Evolutionary conservation across 2,329 filamentous ascomycete species (phyloP).

Genomic region (Geosmithia morbida): DNA sequence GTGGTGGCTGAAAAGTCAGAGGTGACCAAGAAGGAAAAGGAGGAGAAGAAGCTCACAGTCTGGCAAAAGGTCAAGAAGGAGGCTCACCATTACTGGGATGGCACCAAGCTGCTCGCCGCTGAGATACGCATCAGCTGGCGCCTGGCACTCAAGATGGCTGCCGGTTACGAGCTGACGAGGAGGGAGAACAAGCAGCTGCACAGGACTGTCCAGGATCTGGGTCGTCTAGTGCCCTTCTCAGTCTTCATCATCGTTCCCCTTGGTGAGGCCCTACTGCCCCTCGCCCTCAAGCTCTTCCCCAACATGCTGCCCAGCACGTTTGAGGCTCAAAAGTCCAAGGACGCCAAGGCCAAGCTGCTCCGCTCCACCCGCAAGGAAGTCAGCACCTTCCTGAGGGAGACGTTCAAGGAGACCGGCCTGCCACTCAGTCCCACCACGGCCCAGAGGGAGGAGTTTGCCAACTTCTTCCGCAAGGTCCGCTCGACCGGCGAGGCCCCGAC

Average conservation of each 20-base stretch:
- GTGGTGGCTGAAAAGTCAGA: slow-evolving; percentile 47
- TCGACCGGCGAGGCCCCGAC: slow-evolving; percentile 84
- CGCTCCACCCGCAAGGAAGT: slow-evolving; percentile 87
- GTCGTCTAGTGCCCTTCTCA: slow-evolving; percentile 85
- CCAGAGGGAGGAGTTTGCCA: slow-evolving; percentile 84
- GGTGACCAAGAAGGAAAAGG: slow-evolving; percentile 39
- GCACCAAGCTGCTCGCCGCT: slow-evolving; percentile 82
- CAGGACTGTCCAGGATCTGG: slow-evolving; percentile 87
- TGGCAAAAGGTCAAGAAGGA: slow-evolving; percentile 95
- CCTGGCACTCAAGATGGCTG: slow-evolving; percentile 91
- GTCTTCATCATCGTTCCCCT: slow-evolving; percentile 96
- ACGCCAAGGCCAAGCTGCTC: slow-evolving; percentile 70
- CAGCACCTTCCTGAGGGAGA: slow-evolving; percentile 76
- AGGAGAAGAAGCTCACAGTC: slow-evolving; percentile 74
- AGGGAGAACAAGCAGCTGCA: slow-evolving; percentile 87
- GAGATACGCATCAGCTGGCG: slow-evolving; percentile 89
- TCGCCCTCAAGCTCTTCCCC: slow-evolving; percentile 89
- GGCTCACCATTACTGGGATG: slow-evolving; percentile 91
- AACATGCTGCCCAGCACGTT: slow-evolving; percentile 96
- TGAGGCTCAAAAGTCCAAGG: slow-evolving; percentile 80
- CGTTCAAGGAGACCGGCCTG: slow-evolving; percentile 82
- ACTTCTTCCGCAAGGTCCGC: slow-evolving; percentile 94
- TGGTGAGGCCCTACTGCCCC: slow-evolving; percentile 78
- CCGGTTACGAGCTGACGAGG: slow-evolving; percentile 88
- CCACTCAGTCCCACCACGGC: slow-evolving; percentile 73